Percentiles rank a stretch among this genome's conserved stretches.
These are phyloP conservation scores for Penicillium nucicola DNA, from an alignment of 495 filamentous ascomycete genomes.

Conservation along the genomic window DNA sequence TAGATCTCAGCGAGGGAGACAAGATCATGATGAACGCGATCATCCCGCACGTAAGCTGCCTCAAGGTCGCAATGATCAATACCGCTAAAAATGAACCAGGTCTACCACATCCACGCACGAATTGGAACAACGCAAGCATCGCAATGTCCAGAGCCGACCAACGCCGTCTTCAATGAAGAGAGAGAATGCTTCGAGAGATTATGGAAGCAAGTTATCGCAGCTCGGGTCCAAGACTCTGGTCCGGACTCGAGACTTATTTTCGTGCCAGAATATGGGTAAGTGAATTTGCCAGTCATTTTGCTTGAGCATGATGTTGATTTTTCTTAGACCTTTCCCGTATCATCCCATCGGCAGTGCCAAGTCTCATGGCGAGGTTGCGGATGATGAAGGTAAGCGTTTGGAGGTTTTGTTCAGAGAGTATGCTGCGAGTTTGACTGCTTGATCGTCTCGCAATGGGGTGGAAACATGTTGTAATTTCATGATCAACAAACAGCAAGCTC, in stretches of 20 bases:
- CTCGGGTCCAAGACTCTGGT: conserved; percentile 2
- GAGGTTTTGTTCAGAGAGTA: conserved; percentile 14
- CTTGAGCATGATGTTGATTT: not conserved
- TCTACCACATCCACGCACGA: conserved; percentile 27
- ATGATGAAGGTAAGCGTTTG: conserved; percentile 24
- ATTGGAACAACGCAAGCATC: conserved; percentile 31
- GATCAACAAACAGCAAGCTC: no score
- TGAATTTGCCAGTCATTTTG: not conserved
- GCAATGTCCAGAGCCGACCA: conserved; percentile 25
- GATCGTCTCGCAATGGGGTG: not conserved
- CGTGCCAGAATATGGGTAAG: conserved; percentile 31
- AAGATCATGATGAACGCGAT: conserved; percentile 15
- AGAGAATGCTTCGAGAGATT: conserved; percentile 23
- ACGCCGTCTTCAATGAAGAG: conserved; percentile 22
- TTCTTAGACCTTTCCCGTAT: conserved; percentile 28
- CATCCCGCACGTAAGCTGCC: conserved; percentile 21
- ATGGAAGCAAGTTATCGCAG: conserved; percentile 19
- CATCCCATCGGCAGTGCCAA: conserved; percentile 23
- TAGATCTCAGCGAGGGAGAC: conserved; percentile 25
- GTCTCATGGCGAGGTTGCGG: conserved; percentile 19
- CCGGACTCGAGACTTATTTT: conserved; percentile 15
- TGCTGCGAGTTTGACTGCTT: not conserved
- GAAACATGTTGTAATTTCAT: no score
- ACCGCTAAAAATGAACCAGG: conserved; percentile 7
- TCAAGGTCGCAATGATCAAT: not conserved